Evolutionary conservation across 352 stramenopile genomes (phyloP).

Genomic region (Phytopythium montanum): DNA sequence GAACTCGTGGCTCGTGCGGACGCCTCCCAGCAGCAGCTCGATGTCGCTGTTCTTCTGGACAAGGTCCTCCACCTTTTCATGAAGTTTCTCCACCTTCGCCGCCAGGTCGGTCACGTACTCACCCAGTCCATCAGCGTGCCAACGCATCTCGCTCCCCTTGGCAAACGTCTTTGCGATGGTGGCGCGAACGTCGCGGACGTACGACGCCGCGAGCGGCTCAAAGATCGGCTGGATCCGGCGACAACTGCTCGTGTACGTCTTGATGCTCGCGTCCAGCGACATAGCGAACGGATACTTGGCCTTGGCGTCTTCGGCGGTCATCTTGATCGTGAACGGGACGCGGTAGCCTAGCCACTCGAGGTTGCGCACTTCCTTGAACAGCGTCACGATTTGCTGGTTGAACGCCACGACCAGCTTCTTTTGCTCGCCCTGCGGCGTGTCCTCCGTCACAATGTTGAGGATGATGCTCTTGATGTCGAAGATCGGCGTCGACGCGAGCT

Average conservation of each 20-base stretch:
- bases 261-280: slow-evolving; percentile 95
- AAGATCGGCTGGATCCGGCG: slow-evolving; percentile 83
- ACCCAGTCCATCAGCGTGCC: slow-evolving; percentile 82
- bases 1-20: slow-evolving; percentile 63
- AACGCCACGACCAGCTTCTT: slow-evolving; percentile 91
- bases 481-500: slow-evolving; percentile 87
- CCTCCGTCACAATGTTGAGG: slow-evolving; percentile 85
- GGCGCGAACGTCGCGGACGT: slow-evolving; percentile 78
- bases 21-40: slow-evolving; percentile 84
- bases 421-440: slow-evolving; percentile 60
- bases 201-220: slow-evolving; percentile 64
- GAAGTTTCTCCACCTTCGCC: slow-evolving; percentile 93
- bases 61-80: slow-evolving; percentile 98
- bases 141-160: slow-evolving; percentile 87
- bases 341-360: slow-evolving; percentile 97
- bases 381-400: slow-evolving; percentile 96
- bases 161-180: slow-evolving; percentile 88
- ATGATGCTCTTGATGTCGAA: slow-evolving; percentile 92
- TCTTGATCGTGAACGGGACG: slow-evolving; percentile 94
- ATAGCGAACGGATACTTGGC: slow-evolving; percentile 97
- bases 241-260: slow-evolving; percentile 89
- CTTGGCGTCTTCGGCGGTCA: slow-evolving; percentile 96
- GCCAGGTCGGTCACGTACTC: slow-evolving; percentile 89
- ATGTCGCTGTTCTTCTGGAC: slow-evolving; percentile 91
- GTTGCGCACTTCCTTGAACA: slow-evolving; percentile 99